Evolutionary conservation across 805 yeast genomes (phyloP).

Genomic region (Ogataea methylovora): DNA sequence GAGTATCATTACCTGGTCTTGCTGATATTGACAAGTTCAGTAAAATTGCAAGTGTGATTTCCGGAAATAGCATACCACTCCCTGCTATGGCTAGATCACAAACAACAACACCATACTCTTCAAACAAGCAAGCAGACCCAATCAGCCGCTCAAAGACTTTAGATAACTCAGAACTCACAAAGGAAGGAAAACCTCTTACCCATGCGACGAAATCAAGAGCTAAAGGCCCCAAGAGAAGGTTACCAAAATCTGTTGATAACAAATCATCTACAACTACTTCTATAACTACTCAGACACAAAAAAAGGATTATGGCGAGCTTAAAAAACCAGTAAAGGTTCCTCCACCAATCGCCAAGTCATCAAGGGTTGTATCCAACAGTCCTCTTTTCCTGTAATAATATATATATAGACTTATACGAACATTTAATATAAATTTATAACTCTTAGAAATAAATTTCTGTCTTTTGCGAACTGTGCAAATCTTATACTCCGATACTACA

Average conservation of each 20-base stretch:
- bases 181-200: slow-evolving; percentile 19
- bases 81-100: slow-evolving; percentile 26
- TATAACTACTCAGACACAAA: neutral
- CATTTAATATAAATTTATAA: neutral
- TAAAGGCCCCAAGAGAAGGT: slow-evolving; percentile 44
- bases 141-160: too few species aligned
- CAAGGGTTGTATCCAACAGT: slow-evolving; percentile 9
- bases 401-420: neutral
- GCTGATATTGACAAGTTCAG: slow-evolving; percentile 9
- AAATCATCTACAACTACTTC: neutral
- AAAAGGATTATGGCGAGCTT: neutral
- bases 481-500: neutral
- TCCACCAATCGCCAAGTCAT: slow-evolving; percentile 20
- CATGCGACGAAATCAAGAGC: slow-evolving; percentile 42
- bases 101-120: slow-evolving; percentile 4
- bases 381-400: slow-evolving; percentile 1
- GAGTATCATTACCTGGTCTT: slow-evolving; percentile 15
- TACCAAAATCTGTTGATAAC: slow-evolving; percentile 32
- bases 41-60: slow-evolving; percentile 5
- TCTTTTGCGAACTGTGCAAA: neutral
- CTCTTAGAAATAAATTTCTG: neutral
- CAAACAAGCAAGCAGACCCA: too few species aligned
- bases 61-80: slow-evolving; percentile 20
- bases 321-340: slow-evolving; percentile 13
- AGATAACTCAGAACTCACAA: slow-evolving; percentile 11